phyloP scores from a whole-genome alignment of 1,284 basidiomycete genomes.

The Irpex sp. region DNA sequence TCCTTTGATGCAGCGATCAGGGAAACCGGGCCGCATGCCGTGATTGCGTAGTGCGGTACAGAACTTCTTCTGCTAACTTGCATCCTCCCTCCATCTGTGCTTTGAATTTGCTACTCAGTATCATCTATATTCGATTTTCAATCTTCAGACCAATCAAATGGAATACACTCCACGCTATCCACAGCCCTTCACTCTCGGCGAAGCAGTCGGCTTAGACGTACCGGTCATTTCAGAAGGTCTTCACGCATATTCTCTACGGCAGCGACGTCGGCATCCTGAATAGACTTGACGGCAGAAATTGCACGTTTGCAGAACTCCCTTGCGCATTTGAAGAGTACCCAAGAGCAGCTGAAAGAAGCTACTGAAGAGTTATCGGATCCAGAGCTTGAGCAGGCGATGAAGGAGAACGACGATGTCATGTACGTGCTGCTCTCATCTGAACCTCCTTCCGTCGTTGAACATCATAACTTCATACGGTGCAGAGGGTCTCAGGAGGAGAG shows the following conservation, averaged over 20 bases:
- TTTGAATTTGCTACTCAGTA: neutral
- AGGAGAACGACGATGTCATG: slow-evolving; percentile 67
- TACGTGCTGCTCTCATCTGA: slow-evolving; percentile 34
- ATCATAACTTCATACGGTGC: slow-evolving; percentile 10
- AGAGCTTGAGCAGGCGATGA: slow-evolving; percentile 53
- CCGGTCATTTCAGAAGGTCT: slow-evolving; percentile 77
- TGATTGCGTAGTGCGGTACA: too few species aligned
- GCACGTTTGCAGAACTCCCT: slow-evolving; percentile 81
- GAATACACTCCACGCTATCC: slow-evolving; percentile 72
- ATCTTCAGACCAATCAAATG: slow-evolving; percentile 43
- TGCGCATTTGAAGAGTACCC: slow-evolving; percentile 68
- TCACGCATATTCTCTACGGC: slow-evolving; percentile 17
- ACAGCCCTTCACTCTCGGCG: slow-evolving; percentile 81
- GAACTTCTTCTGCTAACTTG: neutral
- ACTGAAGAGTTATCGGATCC: slow-evolving; percentile 47
- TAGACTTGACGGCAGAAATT: slow-evolving; percentile 62
- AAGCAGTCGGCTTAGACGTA: slow-evolving; percentile 76
- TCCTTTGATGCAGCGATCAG: neutral
- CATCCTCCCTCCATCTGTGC: neutral
- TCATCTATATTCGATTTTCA: too few species aligned
- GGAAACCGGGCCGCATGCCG: neutral
- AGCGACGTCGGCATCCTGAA: slow-evolving; percentile 1
- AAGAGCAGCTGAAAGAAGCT: slow-evolving; percentile 62
- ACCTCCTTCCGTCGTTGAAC: neutral
- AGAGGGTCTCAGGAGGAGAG: slow-evolving; percentile 82